These are phyloP conservation scores for Anthostomella pinea DNA, from an alignment of 2,329 filamentous ascomycete genomes.

Conservation along the genomic window DNA sequence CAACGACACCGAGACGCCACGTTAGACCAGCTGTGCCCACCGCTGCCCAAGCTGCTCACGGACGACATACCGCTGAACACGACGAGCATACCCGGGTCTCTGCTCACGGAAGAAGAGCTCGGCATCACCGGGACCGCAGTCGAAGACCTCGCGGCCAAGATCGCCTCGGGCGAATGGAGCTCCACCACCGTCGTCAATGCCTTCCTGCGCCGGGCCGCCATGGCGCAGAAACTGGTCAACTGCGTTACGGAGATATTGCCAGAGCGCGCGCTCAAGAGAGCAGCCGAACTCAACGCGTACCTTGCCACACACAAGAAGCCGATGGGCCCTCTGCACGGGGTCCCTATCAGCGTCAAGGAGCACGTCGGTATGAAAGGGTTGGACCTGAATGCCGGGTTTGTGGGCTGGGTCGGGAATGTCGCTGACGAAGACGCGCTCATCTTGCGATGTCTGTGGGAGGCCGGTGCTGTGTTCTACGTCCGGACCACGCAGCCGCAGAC, in stretches of 20 bases:
- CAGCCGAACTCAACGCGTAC: conserved; percentile 24
- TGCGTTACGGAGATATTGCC: conserved; percentile 28
- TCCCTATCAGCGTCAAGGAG: conserved; percentile 50
- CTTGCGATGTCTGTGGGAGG: conserved; percentile 42
- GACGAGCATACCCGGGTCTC: conserved; percentile 40
- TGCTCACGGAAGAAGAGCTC: conserved; percentile 46
- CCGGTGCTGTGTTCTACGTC: conserved; percentile 50
- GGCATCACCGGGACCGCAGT: conserved; percentile 46
- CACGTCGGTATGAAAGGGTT: conserved; percentile 48
- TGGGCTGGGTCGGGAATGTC: conserved; percentile 45
- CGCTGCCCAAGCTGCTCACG: conserved; percentile 32
- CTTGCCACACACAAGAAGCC: conserved; percentile 17
- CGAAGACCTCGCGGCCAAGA: conserved; percentile 40
- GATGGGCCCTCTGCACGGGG: conserved; percentile 27
- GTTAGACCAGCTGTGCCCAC: conserved; percentile 38
- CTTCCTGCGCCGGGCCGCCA: conserved; percentile 52
- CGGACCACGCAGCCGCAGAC: conserved; percentile 54
- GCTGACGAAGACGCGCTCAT: conserved; percentile 46
- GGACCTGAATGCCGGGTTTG: conserved; percentile 47
- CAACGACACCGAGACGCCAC: conserved; percentile 45
- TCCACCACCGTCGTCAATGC: conserved; percentile 46
- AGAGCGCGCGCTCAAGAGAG: conserved; percentile 20
- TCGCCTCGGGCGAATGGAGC: conserved; percentile 43
- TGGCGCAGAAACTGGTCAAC: conserved; percentile 46
- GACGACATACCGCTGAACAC: conserved; percentile 41